These are phyloP conservation scores for Massariosphaeria phaeospora DNA, from an alignment of 495 filamentous ascomycete species.

Conservation along the genomic window DNA sequence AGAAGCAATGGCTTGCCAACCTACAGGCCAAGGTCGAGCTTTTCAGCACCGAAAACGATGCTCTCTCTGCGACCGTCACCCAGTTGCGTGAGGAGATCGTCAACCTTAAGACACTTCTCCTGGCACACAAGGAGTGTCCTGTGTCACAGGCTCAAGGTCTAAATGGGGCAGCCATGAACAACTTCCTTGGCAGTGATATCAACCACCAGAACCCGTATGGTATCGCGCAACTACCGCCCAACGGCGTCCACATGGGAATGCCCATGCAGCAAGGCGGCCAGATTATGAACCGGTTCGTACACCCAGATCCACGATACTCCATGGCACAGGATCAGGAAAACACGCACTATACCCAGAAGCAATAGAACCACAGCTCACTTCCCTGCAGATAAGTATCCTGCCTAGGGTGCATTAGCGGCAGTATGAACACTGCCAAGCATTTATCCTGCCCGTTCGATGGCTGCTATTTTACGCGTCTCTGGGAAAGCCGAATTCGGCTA, in stretches of 20 bases:
- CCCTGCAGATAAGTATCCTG: not conserved
- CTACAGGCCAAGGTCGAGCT: slow-evolving; percentile 92
- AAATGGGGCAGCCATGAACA: slow-evolving; percentile 61
- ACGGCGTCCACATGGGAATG: slow-evolving; percentile 31
- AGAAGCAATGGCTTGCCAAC: slow-evolving; percentile 98
- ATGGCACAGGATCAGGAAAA: slow-evolving; percentile 7
- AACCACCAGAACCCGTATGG: slow-evolving; percentile 65
- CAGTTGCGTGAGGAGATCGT: slow-evolving; percentile 89
- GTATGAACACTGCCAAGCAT: too few species aligned
- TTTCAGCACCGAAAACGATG: slow-evolving; percentile 86
- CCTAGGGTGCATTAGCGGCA: not conserved
- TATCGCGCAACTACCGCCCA: slow-evolving; percentile 51
- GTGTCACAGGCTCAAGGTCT: slow-evolving; percentile 84
- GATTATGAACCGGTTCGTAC: slow-evolving; percentile 28
- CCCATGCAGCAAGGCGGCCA: slow-evolving; percentile 28
- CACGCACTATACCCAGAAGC: too few species aligned
- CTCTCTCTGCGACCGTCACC: slow-evolving; percentile 73
- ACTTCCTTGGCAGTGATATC: slow-evolving; percentile 46
- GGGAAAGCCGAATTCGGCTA: too few species aligned
- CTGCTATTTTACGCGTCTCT: too few species aligned
- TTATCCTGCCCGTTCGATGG: too few species aligned
- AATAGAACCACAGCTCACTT: not conserved
- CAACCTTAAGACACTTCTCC: slow-evolving; percentile 84
- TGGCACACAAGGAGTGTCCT: slow-evolving; percentile 96
- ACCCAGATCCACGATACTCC: not conserved